Conservation (phyloP, 495 filamentous ascomycete genomes). For the Neurospora intermedia region DNA sequence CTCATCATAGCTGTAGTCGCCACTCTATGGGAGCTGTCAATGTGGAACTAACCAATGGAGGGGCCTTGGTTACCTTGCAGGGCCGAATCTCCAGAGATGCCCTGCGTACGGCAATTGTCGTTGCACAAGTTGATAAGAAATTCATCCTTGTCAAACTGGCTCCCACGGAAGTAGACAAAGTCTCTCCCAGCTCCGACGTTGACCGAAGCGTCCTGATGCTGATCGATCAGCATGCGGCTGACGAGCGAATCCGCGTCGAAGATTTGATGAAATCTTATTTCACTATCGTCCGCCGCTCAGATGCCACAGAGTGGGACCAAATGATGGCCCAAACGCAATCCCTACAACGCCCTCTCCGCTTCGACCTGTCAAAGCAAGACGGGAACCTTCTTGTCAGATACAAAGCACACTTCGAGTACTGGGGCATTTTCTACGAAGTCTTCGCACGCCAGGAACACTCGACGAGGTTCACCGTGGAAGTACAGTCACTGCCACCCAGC, state of each 20-base stretch:
- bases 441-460: not conserved
- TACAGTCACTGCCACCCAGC: slow-evolving; percentile 51
- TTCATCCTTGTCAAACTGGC: slow-evolving; percentile 65
- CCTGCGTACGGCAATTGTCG: slow-evolving; percentile 51
- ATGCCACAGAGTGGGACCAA: not conserved
- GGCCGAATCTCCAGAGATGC: slow-evolving; percentile 57
- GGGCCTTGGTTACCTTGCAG: slow-evolving; percentile 11
- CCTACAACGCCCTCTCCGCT: slow-evolving; percentile 44
- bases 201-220: slow-evolving; percentile 46
- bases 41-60: slow-evolving; percentile 4
- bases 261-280: slow-evolving; percentile 41
- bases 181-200: not conserved
- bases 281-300: not conserved
- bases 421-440: slow-evolving; percentile 60
- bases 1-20: not conserved
- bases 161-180: slow-evolving; percentile 1
- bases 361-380: slow-evolving; percentile 53
- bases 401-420: slow-evolving; percentile 45
- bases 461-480: slow-evolving; percentile 25
- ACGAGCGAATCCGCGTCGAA: slow-evolving; percentile 80
- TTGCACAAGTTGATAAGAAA: slow-evolving; percentile 81
- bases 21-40: not conserved
- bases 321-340: slow-evolving; percentile 11
- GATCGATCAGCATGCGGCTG: slow-evolving; percentile 91
- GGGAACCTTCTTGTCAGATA: slow-evolving; percentile 42